Percentiles rank a stretch among this genome's conserved stretches.
These are phyloP conservation scores for Fraxinus angustifolia DNA, from an alignment of 305 asterid species.

Conservation along the genomic window DNA sequence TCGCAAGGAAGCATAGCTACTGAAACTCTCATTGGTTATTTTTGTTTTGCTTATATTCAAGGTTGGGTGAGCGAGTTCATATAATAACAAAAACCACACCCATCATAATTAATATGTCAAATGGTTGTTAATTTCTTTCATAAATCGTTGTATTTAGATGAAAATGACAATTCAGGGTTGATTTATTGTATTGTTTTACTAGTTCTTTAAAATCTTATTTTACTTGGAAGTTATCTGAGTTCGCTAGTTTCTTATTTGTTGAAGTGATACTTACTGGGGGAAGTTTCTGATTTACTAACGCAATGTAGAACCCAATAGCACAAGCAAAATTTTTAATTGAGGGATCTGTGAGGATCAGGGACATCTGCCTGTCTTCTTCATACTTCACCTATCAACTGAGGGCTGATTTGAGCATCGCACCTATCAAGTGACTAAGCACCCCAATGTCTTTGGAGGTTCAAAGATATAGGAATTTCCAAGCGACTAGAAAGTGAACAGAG, in stretches of 20 bases:
- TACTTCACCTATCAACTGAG: conserved; percentile 12
- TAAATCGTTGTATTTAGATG: not conserved
- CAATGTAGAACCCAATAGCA: not conserved
- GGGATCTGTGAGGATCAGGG: conserved; percentile 9
- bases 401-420: conserved; percentile 9
- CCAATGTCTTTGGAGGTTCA: conserved; percentile 3
- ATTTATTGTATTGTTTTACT: not conserved
- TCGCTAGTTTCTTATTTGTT: not conserved
- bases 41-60: not conserved
- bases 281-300: not conserved
- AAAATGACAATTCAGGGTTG: not conserved
- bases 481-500: conserved; percentile 23
- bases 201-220: not conserved
- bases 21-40: not conserved
- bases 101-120: not conserved
- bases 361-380: conserved; percentile 1
- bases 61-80: not conserved
- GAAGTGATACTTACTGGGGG: not conserved
- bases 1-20: not conserved
- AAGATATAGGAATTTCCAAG: conserved; percentile 10
- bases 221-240: not conserved
- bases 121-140: not conserved
- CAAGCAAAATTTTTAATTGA: conserved; percentile 12
- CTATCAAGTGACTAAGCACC: not conserved
- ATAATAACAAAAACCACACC: not conserved